Evolutionary conservation across 2,329 filamentous ascomycete species (phyloP).

Genomic region (Fusarium sp.): DNA sequence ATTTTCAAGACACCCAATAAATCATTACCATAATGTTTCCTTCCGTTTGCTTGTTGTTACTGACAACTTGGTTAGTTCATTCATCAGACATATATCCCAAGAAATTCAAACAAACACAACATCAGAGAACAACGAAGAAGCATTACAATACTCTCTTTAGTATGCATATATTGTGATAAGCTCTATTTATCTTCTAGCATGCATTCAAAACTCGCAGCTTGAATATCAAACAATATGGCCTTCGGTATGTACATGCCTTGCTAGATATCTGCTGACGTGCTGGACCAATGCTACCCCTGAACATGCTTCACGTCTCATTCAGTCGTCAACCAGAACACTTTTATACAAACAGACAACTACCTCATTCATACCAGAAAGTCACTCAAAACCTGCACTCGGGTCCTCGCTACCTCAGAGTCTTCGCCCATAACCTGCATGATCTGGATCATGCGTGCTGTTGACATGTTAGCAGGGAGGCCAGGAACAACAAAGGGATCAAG

Average conservation of each 20-base stretch:
- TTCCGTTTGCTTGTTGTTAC: neutral
- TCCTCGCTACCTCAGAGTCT: slow-evolving; percentile 67
- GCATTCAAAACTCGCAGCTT: neutral
- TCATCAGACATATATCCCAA: neutral
- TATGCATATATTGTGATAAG: neutral
- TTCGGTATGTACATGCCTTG: slow-evolving; percentile 3
- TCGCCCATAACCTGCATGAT: slow-evolving; percentile 69
- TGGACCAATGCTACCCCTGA: neutral
- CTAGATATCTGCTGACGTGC: neutral
- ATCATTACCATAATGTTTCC: neutral
- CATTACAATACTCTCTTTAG: neutral
- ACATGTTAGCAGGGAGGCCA: slow-evolving; percentile 10
- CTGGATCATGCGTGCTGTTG: slow-evolving; percentile 67
- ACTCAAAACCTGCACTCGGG: slow-evolving; percentile 66
- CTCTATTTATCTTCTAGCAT: slow-evolving; percentile 4
- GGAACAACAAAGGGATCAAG: neutral
- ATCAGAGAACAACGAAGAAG: neutral
- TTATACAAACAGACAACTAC: neutral
- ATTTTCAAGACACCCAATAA: neutral
- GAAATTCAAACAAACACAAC: slow-evolving; percentile 19
- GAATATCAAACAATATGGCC: neutral
- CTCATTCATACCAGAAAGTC: slow-evolving; percentile 54
- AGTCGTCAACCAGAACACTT: slow-evolving; percentile 10
- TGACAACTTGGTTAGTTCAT: neutral
- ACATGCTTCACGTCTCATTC: neutral